Conservation (phyloP, 2,329 filamentous ascomycete species). For the Aspergillus sclerotialis region DNA sequence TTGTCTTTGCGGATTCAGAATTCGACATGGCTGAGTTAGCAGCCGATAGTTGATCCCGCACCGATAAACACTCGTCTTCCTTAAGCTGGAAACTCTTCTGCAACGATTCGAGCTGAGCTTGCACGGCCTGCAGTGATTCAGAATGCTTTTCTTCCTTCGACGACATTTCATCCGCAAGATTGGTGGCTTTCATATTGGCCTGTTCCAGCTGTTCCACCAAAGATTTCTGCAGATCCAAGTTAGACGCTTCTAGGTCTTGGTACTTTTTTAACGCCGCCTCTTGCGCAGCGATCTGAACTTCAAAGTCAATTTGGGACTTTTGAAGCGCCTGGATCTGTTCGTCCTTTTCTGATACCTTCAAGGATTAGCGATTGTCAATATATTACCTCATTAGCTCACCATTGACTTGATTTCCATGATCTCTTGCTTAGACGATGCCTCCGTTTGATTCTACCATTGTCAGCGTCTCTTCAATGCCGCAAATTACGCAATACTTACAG, state of each 20-base stretch:
- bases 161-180: slow-evolving; percentile 13
- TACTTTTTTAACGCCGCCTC: slow-evolving; percentile 14
- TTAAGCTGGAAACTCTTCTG: slow-evolving; percentile 14
- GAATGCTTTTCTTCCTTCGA: slow-evolving; percentile 10
- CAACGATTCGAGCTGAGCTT: slow-evolving; percentile 10
- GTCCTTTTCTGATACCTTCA: slow-evolving; percentile 14
- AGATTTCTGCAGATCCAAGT: slow-evolving; percentile 9
- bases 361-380: slow-evolving; percentile 7
- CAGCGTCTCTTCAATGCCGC: slow-evolving; percentile 3
- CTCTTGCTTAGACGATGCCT: slow-evolving; percentile 8
- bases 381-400: slow-evolving; percentile 8
- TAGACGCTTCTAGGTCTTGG: slow-evolving; percentile 12
- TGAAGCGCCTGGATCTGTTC: slow-evolving; percentile 14
- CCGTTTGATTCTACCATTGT: slow-evolving; percentile 14
- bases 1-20: slow-evolving; percentile 14
- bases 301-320: slow-evolving; percentile 7
- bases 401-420: slow-evolving; percentile 8
- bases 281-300: slow-evolving; percentile 7
- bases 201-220: slow-evolving; percentile 14
- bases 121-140: slow-evolving; percentile 8
- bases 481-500: slow-evolving; percentile 15
- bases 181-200: slow-evolving; percentile 11
- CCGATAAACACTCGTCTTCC: slow-evolving; percentile 20
- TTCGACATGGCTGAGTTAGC: slow-evolving; percentile 8
- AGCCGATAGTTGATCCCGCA: slow-evolving; percentile 7